Base-by-base conservation (phyloP, 768 basidiomycete genomes). In the Lactarius quietus region DNA sequence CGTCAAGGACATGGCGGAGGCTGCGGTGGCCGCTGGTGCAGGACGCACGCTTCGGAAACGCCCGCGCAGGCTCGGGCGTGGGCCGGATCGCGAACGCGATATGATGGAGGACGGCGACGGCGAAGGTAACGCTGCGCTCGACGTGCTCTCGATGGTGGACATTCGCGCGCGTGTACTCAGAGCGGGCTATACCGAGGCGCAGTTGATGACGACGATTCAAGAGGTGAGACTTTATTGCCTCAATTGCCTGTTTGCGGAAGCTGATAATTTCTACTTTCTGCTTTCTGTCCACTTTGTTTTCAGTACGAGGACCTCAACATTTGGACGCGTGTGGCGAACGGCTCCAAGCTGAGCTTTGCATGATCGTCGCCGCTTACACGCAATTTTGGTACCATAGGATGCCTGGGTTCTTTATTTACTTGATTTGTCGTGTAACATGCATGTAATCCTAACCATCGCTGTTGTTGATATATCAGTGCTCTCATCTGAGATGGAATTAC, bases 271-370 rank as follows among this genome's bases (percentile, higher is more conserved):
- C 69, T 43, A 18, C 33, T 68, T 15, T 67, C 6, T 23, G 4
- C 23, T 43, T 54, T 38, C 38, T 7, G 36, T 5, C 15, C 2
- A 53, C 38, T 62, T 51, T 43, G 36, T 64, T 36, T 61, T 8
- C 72, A 98, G 95, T 98, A 97, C 74, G 95, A 97, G 75, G 83
- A 87, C 55, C 80, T 95, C 68, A 85, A 90, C 61, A 83, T 95
- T 59, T 87, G 89, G 83, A 81, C 85, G 57, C 85, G 92, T 4
- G 86, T 92, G n/a, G 92, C 93, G 12, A 92, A 90, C 70, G 87
- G 86, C 60, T 85, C 90, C 1, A 91, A 92, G 73, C 76, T 98
- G 45, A 87, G 87, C 57, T 91, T 95, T 74, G 65, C 65, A 58
- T 66, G 56, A 66, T 33, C 9, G 29, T 55, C 28, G 18, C 54